Conservation (phyloP, 23 red algal genomes). For the Cyanidiococcus yangmingshanensis region DNA sequence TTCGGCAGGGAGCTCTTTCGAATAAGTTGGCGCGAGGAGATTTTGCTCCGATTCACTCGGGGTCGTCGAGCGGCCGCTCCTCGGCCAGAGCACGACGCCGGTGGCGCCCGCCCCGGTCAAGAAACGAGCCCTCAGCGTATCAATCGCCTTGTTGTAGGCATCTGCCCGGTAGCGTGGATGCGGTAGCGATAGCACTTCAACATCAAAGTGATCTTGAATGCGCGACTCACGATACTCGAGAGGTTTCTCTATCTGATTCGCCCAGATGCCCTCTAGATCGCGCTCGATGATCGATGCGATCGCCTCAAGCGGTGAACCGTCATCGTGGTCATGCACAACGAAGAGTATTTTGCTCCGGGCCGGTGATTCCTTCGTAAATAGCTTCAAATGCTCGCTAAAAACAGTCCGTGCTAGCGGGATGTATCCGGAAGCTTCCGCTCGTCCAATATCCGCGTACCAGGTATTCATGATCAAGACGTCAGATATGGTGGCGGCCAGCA, state of each 20-base stretch:
- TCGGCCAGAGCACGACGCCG: not conserved
- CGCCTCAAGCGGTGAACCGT: slow-evolving; percentile 51
- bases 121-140: slow-evolving; percentile 42
- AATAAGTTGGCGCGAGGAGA: slow-evolving; percentile 41
- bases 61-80: not conserved
- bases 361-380: slow-evolving; percentile 53
- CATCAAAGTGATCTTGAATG: slow-evolving; percentile 51
- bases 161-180: slow-evolving; percentile 56
- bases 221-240: slow-evolving; percentile 23
- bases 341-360: slow-evolving; percentile 54
- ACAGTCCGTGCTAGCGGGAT: slow-evolving; percentile 50
- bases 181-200: slow-evolving; percentile 75
- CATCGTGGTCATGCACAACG: slow-evolving; percentile 82
- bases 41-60: slow-evolving; percentile 24
- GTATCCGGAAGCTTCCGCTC: slow-evolving; percentile 89
- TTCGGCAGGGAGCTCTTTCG: slow-evolving; percentile 59
- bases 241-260: slow-evolving; percentile 39
- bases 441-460: slow-evolving; percentile 78
- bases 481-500: slow-evolving; percentile 47
- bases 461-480: slow-evolving; percentile 71
- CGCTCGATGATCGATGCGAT: slow-evolving; percentile 39
- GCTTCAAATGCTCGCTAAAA: slow-evolving; percentile 60
- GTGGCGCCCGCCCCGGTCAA: not conserved
- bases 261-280: slow-evolving; percentile 64
- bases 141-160: slow-evolving; percentile 48